A percentile compares a stretch with the other conserved stretches of the same genome.
Conservation (phyloP, 2,329 filamentous ascomycete genomes). For the Gnomoniopsis sp. region DNA sequence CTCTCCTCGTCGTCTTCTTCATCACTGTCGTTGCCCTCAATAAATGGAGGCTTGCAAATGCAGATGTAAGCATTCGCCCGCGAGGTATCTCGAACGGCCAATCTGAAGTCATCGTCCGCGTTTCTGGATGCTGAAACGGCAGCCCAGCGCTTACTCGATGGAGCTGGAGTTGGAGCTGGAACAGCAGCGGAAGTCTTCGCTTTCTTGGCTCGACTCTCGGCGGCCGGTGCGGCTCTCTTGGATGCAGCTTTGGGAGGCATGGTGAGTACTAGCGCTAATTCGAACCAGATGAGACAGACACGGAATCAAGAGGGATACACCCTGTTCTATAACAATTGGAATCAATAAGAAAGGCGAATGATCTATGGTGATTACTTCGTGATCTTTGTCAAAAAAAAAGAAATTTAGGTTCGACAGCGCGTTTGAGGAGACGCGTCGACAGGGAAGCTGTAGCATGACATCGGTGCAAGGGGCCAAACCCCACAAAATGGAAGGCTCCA, state of each 20-base stretch:
- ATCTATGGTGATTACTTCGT: not conserved
- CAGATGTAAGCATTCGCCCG: not conserved
- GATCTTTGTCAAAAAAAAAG: not conserved
- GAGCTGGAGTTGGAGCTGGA: not conserved
- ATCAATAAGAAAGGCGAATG: not conserved
- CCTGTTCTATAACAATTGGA: not conserved
- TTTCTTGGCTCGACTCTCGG: not conserved
- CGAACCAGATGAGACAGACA: not conserved
- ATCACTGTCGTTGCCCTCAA: not conserved
- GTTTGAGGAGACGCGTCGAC: not conserved
- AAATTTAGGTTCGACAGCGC: not conserved
- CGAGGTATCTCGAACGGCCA: not conserved
- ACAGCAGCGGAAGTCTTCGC: not conserved
- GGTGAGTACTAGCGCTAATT: not conserved
- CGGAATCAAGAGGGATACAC: not conserved
- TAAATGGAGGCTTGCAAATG: not conserved
- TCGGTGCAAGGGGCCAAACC: not conserved
- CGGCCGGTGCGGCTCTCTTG: not conserved
- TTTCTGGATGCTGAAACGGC: conserved; percentile 1
- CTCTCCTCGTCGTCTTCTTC: not conserved
- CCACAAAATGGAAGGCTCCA: not conserved
- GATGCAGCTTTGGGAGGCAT: conserved; percentile 3
- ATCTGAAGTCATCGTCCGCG: not conserved
- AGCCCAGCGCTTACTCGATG: not conserved
- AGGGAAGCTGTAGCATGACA: not conserved